Evolutionary conservation across 345 rosid genomes (phyloP).

Genomic region (Brassica rapa): DNA sequence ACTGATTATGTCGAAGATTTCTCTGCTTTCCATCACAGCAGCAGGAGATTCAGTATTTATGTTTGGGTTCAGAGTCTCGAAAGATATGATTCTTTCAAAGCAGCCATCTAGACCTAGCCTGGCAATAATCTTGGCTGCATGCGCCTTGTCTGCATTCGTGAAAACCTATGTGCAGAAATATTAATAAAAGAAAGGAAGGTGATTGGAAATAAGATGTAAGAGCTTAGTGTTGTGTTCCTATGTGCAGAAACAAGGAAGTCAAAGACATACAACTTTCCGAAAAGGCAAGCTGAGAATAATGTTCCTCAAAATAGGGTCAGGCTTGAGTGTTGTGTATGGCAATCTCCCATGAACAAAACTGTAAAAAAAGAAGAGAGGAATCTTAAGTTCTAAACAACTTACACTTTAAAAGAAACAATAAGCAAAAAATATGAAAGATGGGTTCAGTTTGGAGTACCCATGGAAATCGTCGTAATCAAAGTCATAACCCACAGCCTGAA

Average conservation of each 20-base stretch:
- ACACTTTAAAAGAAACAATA: neutral
- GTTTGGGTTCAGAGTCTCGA: slow-evolving; percentile 77
- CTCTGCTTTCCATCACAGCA: slow-evolving; percentile 33
- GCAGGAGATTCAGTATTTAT: slow-evolving; percentile 39
- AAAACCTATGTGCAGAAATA: slow-evolving; percentile 49
- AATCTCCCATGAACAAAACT: slow-evolving; percentile 93
- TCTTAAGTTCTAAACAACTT: no score
- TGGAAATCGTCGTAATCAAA: slow-evolving; percentile 86
- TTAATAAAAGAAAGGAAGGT: neutral
- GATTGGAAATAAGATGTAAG: neutral
- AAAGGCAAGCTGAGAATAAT: slow-evolving; percentile 82
- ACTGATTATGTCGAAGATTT: slow-evolving; percentile 49
- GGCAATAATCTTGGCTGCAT: slow-evolving; percentile 66
- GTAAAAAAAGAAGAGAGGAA: slow-evolving; percentile 11
- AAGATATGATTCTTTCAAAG: slow-evolving; percentile 81
- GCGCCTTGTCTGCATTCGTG: slow-evolving; percentile 83
- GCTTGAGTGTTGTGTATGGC: slow-evolving; percentile 75
- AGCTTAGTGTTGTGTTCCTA: no score
- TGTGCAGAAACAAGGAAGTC: neutral
- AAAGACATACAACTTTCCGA: slow-evolving; percentile 68
- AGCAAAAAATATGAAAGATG: neutral
- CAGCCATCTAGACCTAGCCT: slow-evolving; percentile 90
- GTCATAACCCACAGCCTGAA: slow-evolving; percentile 80
- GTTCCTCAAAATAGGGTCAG: slow-evolving; percentile 78
- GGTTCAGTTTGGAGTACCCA: slow-evolving; percentile 43